Conservation (phyloP, 176 grass and related monocot species). For the Bromus sterilis region DNA sequence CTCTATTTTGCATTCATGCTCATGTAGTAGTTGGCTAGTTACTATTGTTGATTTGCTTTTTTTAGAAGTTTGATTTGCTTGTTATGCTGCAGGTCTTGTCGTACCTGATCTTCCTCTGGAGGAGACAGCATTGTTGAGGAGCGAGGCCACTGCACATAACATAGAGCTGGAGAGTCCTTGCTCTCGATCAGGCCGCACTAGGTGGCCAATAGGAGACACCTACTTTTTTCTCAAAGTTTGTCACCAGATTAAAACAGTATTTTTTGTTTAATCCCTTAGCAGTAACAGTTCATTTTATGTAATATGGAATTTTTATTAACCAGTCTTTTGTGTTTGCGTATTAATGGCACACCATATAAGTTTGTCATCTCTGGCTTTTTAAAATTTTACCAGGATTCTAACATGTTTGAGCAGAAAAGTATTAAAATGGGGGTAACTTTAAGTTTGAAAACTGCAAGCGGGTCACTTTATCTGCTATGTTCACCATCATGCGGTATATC, state of each 20-base stretch:
- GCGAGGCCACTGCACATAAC: constrained; percentile 51
- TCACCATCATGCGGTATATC: background rate
- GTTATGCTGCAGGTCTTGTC: constrained; percentile 61
- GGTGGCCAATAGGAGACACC: background rate
- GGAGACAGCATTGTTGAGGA: constrained; percentile 61
- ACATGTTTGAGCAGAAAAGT: background rate
- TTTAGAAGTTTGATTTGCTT: background rate
- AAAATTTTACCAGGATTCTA: no score
- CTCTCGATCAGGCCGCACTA: background rate
- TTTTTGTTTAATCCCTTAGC: background rate
- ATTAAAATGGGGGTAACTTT: background rate
- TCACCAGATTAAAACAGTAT: background rate
- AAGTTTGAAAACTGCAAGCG: background rate
- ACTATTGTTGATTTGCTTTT: background rate
- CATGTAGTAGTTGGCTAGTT: background rate
- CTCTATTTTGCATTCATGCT: background rate
- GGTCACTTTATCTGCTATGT: background rate
- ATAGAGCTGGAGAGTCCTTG: constrained; percentile 67
- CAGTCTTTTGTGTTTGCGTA: background rate
- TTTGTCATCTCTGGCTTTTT: background rate
- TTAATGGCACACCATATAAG: background rate
- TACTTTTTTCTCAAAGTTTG: constrained; percentile 2
- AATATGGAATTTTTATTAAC: background rate
- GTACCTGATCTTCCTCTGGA: constrained; percentile 95
- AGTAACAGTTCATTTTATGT: background rate